Percentiles rank a stretch among this genome's conserved stretches.
Evolutionary conservation across 2,329 filamentous ascomycete species (phyloP).

Genomic region (Penicillium brevicompactum): DNA sequence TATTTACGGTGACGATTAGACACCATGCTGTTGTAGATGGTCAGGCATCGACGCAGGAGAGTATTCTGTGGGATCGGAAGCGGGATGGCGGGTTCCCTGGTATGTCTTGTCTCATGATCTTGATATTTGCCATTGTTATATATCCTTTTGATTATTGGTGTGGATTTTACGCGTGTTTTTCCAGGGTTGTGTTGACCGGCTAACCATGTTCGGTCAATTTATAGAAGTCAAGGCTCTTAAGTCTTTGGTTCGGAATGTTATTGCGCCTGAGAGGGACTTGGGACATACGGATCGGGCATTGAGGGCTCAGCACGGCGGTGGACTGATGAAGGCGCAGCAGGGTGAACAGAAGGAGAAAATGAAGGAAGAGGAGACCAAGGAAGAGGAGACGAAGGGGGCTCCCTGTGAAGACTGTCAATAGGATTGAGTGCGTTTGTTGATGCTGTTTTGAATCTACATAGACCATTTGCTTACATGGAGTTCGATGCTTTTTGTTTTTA

Average conservation of each 20-base stretch:
- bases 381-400: constrained; percentile 3
- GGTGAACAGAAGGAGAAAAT: constrained; percentile 7
- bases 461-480: too few species aligned
- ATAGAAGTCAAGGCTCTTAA: constrained; percentile 87
- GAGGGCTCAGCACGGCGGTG: constrained; percentile 32
- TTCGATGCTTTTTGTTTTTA: not conserved
- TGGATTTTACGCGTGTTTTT: not conserved
- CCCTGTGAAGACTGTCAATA: constrained; percentile 24
- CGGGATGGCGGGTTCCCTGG: constrained; percentile 83
- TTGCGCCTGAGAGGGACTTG: constrained; percentile 75
- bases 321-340: constrained; percentile 36
- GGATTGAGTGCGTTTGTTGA: not conserved
- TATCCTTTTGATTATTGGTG: not conserved
- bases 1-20: constrained; percentile 73
- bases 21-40: constrained; percentile 22
- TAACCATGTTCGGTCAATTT: not conserved
- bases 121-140: too few species aligned
- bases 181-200: not conserved
- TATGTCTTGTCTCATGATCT: constrained; percentile 30
- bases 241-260: constrained; percentile 75
- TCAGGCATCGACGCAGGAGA: constrained; percentile 45
- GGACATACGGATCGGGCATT: constrained; percentile 74
- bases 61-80: constrained; percentile 84
- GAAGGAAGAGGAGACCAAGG: constrained; percentile 4
- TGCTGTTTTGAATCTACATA: not conserved